These are phyloP conservation scores for Emmonsia crescens DNA, from an alignment of 2,329 filamentous ascomycete species.

Conservation along the genomic window DNA sequence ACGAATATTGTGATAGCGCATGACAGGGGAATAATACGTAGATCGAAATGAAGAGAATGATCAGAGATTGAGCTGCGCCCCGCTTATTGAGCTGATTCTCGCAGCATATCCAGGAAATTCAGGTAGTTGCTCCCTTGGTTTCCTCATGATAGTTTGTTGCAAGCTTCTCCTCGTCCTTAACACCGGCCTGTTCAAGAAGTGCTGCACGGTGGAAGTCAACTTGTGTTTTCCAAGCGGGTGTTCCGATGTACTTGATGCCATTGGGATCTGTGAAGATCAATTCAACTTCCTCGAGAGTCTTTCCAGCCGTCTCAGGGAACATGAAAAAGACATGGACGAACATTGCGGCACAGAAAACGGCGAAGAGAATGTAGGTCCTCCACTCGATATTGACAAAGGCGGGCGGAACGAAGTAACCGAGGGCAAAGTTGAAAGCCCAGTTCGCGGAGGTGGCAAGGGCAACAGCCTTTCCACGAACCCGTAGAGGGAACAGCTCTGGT, in stretches of 20 bases:
- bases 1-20: not conserved
- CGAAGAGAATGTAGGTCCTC: conserved; percentile 65
- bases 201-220: conserved; percentile 21
- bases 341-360: conserved; percentile 56
- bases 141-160: not conserved
- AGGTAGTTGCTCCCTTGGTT: not conserved
- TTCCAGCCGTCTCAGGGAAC: conserved; percentile 60
- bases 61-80: not conserved
- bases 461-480: conserved; percentile 53
- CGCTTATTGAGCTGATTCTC: not conserved
- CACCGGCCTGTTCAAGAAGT: conserved; percentile 20
- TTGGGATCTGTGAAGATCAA: conserved; percentile 49
- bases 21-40: not conserved
- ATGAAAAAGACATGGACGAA: conserved; percentile 58
- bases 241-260: conserved; percentile 28
- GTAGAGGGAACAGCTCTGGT: conserved; percentile 51
- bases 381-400: conserved; percentile 49
- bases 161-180: conserved; percentile 16
- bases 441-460: conserved; percentile 51
- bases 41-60: not conserved
- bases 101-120: not conserved
- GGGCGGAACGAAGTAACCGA: conserved; percentile 47
- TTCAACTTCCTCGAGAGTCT: conserved; percentile 67
- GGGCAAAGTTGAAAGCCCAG: conserved; percentile 51
- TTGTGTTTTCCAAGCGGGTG: conserved; percentile 29